These are phyloP conservation scores for Phytophthora sp. DNA, from an alignment of 352 stramenopile species.

Conservation along the genomic window DNA sequence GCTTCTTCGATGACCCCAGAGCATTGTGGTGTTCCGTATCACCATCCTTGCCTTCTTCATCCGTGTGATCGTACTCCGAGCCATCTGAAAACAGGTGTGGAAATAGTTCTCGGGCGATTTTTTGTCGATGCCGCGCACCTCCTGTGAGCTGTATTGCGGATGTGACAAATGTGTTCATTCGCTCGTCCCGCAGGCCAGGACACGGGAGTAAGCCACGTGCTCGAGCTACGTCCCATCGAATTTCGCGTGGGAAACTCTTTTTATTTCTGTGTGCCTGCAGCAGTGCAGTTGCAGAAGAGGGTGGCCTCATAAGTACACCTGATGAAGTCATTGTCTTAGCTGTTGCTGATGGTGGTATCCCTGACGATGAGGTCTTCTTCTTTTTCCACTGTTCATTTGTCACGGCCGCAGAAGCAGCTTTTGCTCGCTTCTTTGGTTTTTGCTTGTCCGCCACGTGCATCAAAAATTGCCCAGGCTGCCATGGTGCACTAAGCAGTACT, in stretches of 20 bases:
- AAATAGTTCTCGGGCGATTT: slow-evolving; percentile 77
- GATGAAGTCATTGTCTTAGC: slow-evolving; percentile 6
- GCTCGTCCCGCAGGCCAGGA: slow-evolving; percentile 66
- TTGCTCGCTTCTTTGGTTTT: slow-evolving; percentile 38
- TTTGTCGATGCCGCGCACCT: slow-evolving; percentile 61
- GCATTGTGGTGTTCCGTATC: slow-evolving; percentile 1
- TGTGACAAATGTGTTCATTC: slow-evolving; percentile 59
- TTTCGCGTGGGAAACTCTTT: slow-evolving; percentile 59
- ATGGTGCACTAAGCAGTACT: slow-evolving; percentile 56
- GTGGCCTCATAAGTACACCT: slow-evolving; percentile 14
- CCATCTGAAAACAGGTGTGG: slow-evolving; percentile 56
- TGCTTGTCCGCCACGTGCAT: slow-evolving; percentile 65
- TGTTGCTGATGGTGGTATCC: not conserved
- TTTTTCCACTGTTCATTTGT: slow-evolving; percentile 16
- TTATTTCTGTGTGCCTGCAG: slow-evolving; percentile 36
- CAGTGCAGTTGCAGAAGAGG: slow-evolving; percentile 17
- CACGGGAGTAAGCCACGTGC: slow-evolving; percentile 55
- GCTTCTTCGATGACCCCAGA: slow-evolving; percentile 17
- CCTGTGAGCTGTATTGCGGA: slow-evolving; percentile 67
- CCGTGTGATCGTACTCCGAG: slow-evolving; percentile 13
- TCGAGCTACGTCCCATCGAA: slow-evolving; percentile 60
- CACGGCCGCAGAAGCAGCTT: slow-evolving; percentile 3
- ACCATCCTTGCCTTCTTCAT: slow-evolving; percentile 8
- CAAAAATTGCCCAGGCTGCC: slow-evolving; percentile 65
- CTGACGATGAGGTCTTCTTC: slow-evolving; percentile 13